Evolutionary conservation across 1,284 basidiomycete genomes (phyloP).

Genomic region (Ustilago tritici): DNA sequence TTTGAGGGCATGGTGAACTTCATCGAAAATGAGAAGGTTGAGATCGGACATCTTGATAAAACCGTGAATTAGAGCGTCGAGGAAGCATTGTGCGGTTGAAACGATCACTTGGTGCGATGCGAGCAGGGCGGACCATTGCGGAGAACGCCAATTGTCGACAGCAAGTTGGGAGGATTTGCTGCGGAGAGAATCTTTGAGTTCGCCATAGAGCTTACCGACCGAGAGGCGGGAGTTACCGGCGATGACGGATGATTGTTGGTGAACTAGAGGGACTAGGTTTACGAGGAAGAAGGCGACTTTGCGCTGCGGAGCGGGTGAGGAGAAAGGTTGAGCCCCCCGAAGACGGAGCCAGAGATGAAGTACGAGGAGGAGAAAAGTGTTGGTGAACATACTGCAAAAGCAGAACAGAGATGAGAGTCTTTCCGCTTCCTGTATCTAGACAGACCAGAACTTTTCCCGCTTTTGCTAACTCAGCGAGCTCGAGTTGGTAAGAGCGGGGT

Average conservation of each 20-base stretch:
- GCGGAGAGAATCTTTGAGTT: conserved; percentile 34
- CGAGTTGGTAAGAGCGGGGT: conserved; percentile 41
- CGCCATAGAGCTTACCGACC: conserved; percentile 51
- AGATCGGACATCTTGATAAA: conserved; percentile 55
- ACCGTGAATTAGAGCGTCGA: conserved; percentile 54
- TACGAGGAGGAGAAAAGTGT: neutral
- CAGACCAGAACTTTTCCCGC: conserved; percentile 53
- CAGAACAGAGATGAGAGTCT: conserved; percentile 61
- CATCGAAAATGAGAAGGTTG: conserved; percentile 57
- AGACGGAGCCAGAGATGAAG: neutral
- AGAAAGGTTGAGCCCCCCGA: neutral
- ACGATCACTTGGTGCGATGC: conserved; percentile 54
- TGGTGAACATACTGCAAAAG: conserved; percentile 50
- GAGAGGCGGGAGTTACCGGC: conserved; percentile 43
- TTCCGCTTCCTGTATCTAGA: conserved; percentile 61
- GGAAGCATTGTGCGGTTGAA: conserved; percentile 54
- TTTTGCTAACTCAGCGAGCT: conserved; percentile 41
- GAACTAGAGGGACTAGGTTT: conserved; percentile 58
- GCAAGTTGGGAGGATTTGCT: conserved; percentile 10
- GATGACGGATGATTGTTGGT: conserved; percentile 57
- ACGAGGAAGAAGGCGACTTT: conserved; percentile 52
- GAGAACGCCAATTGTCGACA: conserved; percentile 36
- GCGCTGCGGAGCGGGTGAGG: neutral
- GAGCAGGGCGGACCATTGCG: conserved; percentile 39
- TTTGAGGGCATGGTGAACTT: conserved; percentile 56